Evolutionary conservation across 768 basidiomycete genomes (phyloP).

Genomic region (Leccinellum luteum): DNA sequence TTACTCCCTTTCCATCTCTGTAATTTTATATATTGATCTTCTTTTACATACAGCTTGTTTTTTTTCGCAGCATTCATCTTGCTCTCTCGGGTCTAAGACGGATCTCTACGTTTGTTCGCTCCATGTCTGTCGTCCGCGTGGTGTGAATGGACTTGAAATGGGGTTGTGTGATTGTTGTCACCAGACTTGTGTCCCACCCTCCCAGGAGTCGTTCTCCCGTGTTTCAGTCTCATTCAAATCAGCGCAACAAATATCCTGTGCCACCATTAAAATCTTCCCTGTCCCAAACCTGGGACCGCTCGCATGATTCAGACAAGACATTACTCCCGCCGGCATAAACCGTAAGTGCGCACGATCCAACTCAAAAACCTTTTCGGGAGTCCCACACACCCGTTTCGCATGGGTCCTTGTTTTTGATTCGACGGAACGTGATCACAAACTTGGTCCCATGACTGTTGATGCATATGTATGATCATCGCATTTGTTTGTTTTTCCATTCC

Average conservation of each 20-base stretch:
- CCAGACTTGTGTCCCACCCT: conserved; percentile 20
- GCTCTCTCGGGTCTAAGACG: conserved; percentile 32
- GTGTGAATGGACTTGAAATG: conserved; percentile 7
- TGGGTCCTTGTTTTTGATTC: background rate
- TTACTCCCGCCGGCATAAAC: conserved; percentile 12
- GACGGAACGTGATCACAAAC: conserved; percentile 2
- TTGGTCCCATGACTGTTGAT: background rate
- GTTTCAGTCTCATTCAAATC: conserved; percentile 21
- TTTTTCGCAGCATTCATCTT: conserved; percentile 15
- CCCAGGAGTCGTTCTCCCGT: conserved; percentile 14
- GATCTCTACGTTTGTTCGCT: conserved; percentile 26
- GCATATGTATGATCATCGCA: background rate
- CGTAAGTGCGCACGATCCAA: conserved; percentile 5
- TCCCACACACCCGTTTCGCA: conserved; percentile 7
- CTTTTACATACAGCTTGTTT: conserved; percentile 31
- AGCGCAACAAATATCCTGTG: background rate
- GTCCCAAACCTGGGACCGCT: conserved; percentile 7
- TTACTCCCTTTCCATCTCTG: conserved; percentile 23
- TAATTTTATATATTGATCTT: conserved; percentile 20
- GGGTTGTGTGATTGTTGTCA: conserved; percentile 6
- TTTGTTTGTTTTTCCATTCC: conserved; percentile 16
- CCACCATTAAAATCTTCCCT: background rate
- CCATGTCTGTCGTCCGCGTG: conserved; percentile 23
- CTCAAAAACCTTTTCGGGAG: background rate
- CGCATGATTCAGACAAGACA: conserved; percentile 7